Percentiles rank a stretch among this genome's conserved stretches.
phyloP scores from a whole-genome alignment of 108 stramenopile species.

The Cyclotella baltica region DNA sequence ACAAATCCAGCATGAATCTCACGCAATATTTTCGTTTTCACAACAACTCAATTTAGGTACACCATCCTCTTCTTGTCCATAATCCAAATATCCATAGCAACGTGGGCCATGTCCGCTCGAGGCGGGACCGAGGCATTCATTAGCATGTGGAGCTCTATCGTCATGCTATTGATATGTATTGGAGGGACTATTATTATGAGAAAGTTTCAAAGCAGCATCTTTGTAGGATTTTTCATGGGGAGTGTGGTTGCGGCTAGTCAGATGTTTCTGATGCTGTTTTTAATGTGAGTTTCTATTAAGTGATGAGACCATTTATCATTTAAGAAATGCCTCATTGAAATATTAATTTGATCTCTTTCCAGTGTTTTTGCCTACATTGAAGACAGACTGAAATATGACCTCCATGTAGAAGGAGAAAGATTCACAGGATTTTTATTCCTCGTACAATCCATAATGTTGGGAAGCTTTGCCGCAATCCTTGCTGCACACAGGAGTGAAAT shows the following conservation, averaged over 20 bases:
- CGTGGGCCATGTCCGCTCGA: slow-evolving; percentile 75
- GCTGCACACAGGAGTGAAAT: slow-evolving; percentile 85
- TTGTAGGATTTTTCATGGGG: slow-evolving; percentile 91
- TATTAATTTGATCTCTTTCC: not conserved
- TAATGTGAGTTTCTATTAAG: slow-evolving; percentile 62
- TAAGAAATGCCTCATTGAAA: not conserved
- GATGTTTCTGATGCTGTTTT: slow-evolving; percentile 82
- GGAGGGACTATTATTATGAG: slow-evolving; percentile 93
- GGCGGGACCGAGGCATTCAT: slow-evolving; percentile 74
- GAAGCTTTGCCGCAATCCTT: slow-evolving; percentile 80
- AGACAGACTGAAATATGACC: slow-evolving; percentile 58
- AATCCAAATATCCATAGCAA: slow-evolving; percentile 65
- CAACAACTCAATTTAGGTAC: slow-evolving; percentile 61
- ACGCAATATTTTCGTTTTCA: too few relatives aligned
- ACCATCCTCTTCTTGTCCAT: slow-evolving; percentile 79
- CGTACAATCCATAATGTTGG: slow-evolving; percentile 73
- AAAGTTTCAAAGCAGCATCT: slow-evolving; percentile 87
- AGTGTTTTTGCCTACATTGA: slow-evolving; percentile 74
- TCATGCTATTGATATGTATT: slow-evolving; percentile 72
- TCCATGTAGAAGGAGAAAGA: slow-evolving; percentile 64
- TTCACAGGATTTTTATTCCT: slow-evolving; percentile 73
- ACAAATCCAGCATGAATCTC: too few relatives aligned
- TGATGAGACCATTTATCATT: not conserved
- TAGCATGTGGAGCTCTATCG: slow-evolving; percentile 74
- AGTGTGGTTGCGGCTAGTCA: slow-evolving; percentile 82